Base-by-base conservation (phyloP, 2,329 filamentous ascomycete species). In the Penicillium hordei region DNA sequence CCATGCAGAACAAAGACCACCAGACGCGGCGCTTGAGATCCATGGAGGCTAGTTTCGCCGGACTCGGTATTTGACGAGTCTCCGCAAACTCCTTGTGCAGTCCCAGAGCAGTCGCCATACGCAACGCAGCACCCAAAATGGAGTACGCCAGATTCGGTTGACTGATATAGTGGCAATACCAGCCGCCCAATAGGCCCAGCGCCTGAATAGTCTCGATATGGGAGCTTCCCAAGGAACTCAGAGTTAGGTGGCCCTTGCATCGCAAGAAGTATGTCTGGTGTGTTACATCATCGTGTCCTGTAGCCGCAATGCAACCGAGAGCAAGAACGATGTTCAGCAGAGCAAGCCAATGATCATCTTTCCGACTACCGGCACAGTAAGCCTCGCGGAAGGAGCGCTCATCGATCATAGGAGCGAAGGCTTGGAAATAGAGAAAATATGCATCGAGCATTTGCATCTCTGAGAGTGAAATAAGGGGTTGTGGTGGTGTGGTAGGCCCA, bases 101-200 rank as follows among this genome's bases (percentile, higher is more conserved):
- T 1, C 89, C 89, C 29, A 91, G 79, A 1, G 87, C 86, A 59
- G 86, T 89, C n/a, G 89, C 88, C 83, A 91, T 89, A 54, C 89
- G 81, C 55, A 90, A 80, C 4, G 87, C 86, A 3, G 87, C 88
- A 19, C 89, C 89, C 67, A 89, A 83, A 10, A 91, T 79, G 25
- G 87, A 85, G 69, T 90, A 89, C 17, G 88, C 89, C 78, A 91
- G 88, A 68, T 91, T 91, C 1, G 89, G 89, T 21, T 88, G 82
- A 74, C 90, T 90, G 65, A 89, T 85, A 68, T 91, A 91, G 72
- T 91, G 89, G 55, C 91, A 83, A 70, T 92, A 92, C 75, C 86
- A 89, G 29, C 89, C 89, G 40, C 88, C 88, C 65, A 91, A 85
- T 27, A 92, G 79, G 3, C 85, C 85, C 17, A 91, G 74, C 1